Evolutionary conservation across 2,329 filamentous ascomycete genomes (phyloP).

Genomic region (Aspergillus unguis): DNA sequence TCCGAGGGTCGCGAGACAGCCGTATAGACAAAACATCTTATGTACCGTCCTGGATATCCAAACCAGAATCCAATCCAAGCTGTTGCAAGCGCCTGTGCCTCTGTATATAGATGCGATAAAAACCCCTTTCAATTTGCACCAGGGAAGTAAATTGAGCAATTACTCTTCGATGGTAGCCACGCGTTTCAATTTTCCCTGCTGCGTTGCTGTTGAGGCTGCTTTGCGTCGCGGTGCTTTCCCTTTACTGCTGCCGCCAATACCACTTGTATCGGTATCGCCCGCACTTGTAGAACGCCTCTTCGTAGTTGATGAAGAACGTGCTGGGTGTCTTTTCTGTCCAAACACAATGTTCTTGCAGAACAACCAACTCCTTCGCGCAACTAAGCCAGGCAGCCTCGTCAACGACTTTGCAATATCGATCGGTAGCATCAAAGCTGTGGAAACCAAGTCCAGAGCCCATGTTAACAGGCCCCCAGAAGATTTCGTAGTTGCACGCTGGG

Average conservation of each 20-base stretch:
- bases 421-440: constrained; percentile 36
- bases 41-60: neutral
- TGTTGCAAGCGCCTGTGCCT: neutral
- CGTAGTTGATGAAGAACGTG: neutral
- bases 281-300: neutral
- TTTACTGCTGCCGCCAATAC: constrained; percentile 14
- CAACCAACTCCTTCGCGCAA: constrained; percentile 19
- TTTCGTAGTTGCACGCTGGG: constrained; percentile 37
- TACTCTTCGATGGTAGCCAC: constrained; percentile 6
- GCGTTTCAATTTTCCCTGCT: constrained; percentile 11
- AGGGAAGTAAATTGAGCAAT: neutral
- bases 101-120: neutral
- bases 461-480: constrained; percentile 25
- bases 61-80: neutral
- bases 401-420: constrained; percentile 31
- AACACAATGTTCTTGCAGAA: constrained; percentile 7
- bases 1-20: neutral
- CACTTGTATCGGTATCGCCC: neutral
- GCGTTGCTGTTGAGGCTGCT: neutral
- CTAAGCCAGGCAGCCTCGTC: constrained; percentile 29
- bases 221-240: constrained; percentile 26
- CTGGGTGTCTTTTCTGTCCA: neutral
- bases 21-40: neutral
- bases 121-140: neutral
- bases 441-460: constrained; percentile 36